Conservation (phyloP, 495 filamentous ascomycete species). For the Aspergillus nanangensis region DNA sequence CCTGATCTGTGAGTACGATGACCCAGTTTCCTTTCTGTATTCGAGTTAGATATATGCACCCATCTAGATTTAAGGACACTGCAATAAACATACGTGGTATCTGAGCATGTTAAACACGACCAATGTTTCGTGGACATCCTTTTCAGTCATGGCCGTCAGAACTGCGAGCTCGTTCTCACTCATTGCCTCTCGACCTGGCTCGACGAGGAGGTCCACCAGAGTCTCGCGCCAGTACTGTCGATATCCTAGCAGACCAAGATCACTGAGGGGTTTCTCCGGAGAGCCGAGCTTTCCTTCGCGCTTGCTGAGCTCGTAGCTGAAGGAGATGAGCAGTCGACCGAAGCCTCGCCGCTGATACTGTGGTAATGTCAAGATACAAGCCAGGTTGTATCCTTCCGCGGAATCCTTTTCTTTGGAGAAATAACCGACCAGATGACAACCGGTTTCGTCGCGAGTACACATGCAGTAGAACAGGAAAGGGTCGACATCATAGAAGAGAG, state of each 20-base stretch:
- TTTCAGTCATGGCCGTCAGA: conserved; percentile 86
- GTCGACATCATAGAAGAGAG: conserved; percentile 99
- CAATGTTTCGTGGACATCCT: conserved; percentile 89
- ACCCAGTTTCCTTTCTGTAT: conserved; percentile 82
- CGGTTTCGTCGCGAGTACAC: conserved; percentile 78
- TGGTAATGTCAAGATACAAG: conserved; percentile 93
- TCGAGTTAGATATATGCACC: no score
- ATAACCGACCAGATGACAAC: conserved; percentile 91
- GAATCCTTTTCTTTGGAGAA: conserved; percentile 98
- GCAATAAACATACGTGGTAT: conserved; percentile 58
- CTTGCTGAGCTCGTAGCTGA: conserved; percentile 96
- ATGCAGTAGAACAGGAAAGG: conserved; percentile 99
- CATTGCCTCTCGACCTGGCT: conserved; percentile 53
- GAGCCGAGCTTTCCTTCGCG: conserved; percentile 91
- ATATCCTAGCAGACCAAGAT: conserved; percentile 87
- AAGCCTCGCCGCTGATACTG: conserved; percentile 95
- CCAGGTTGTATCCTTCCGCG: conserved; percentile 93
- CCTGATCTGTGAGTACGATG: conserved; percentile 76
- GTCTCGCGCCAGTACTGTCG: conserved; percentile 96
- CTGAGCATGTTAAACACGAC: conserved; percentile 91
- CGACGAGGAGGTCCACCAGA: conserved; percentile 76
- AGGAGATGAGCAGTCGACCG: conserved; percentile 88
- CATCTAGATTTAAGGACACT: not conserved
- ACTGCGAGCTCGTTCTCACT: conserved; percentile 78
- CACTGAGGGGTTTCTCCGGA: conserved; percentile 93